Percentiles rank a stretch among this genome's conserved stretches.
Evolutionary conservation across 2,329 filamentous ascomycete genomes (phyloP).

Genomic region (Clarireedia monteithiana): DNA sequence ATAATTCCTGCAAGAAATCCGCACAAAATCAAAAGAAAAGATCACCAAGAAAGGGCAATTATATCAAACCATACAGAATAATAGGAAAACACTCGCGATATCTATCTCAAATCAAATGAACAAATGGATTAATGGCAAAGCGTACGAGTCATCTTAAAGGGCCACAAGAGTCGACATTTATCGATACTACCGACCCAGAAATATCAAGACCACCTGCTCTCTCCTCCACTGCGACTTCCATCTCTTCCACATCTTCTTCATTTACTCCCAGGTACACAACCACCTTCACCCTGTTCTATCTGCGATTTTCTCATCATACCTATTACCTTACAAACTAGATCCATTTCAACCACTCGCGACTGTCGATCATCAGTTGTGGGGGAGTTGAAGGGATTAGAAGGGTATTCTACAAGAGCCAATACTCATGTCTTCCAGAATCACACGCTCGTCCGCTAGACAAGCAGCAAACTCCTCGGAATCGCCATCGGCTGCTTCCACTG

Average conservation of each 20-base stretch:
- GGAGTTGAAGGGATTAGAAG: slow-evolving; percentile 13
- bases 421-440: slow-evolving; percentile 97
- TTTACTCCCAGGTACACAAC: slow-evolving; percentile 16
- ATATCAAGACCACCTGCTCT: slow-evolving; percentile 5
- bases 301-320: slow-evolving; percentile 6
- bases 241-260: slow-evolving; percentile 11
- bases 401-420: slow-evolving; percentile 22
- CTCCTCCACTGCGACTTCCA: slow-evolving; percentile 10
- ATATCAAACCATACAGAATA: not conserved
- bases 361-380: slow-evolving; percentile 12
- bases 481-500: slow-evolving; percentile 29
- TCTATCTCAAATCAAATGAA: slow-evolving; percentile 2
- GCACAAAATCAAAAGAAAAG: no score
- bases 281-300: slow-evolving; percentile 12
- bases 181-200: slow-evolving; percentile 8
- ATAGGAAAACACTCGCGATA: not conserved
- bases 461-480: slow-evolving; percentile 48
- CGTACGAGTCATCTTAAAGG: slow-evolving; percentile 10
- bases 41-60: not conserved
- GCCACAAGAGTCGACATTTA: slow-evolving; percentile 11
- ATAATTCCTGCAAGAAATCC: no score
- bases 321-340: slow-evolving; percentile 5
- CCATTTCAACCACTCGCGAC: slow-evolving; percentile 12
- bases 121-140: slow-evolving; percentile 11
- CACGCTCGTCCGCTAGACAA: slow-evolving; percentile 89